Conservation (phyloP, 371 early-diverging fungal genomes). For the Capillidium rhysosporum region DNA sequence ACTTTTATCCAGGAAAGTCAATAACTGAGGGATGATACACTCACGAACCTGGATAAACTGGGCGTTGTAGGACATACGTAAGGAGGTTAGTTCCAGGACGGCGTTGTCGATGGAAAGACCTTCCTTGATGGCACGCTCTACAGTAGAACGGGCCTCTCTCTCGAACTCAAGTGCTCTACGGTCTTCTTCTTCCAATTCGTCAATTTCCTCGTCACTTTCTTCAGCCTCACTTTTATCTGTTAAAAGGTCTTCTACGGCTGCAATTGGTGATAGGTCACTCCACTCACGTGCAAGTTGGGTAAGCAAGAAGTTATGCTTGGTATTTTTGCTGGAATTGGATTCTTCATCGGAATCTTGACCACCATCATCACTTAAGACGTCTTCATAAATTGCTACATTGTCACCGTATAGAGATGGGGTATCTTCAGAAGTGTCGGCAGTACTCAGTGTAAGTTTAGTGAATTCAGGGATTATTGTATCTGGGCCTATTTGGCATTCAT, state of each 20-base stretch:
- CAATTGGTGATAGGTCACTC: background rate
- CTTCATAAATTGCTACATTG: conserved; percentile 15
- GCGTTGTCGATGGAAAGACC: conserved; percentile 55
- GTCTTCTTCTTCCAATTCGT: conserved; percentile 32
- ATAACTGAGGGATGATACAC: conserved; percentile 38
- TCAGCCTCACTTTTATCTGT: conserved; percentile 17
- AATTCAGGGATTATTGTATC: conserved; percentile 39
- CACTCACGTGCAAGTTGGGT: background rate
- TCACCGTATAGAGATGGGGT: background rate
- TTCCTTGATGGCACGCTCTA: conserved; percentile 63
- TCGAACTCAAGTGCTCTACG: conserved; percentile 21
- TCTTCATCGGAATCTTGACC: conserved; percentile 10
- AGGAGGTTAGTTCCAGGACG: conserved; percentile 67
- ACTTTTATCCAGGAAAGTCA: conserved; percentile 27
- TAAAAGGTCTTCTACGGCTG: background rate
- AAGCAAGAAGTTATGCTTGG: background rate
- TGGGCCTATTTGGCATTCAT: conserved; percentile 56
- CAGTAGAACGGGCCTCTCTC: conserved; percentile 52
- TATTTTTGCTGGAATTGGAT: conserved; percentile 2
- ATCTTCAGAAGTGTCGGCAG: conserved; percentile 21
- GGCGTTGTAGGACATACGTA: conserved; percentile 76
- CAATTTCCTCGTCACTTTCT: conserved; percentile 16
- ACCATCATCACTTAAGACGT: conserved; percentile 12
- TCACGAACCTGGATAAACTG: conserved; percentile 58
- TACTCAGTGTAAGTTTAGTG: conserved; percentile 41